Percentiles rank a stretch among this genome's conserved stretches.
Conservation (phyloP, 179 eudicot species). For the Pouteria campechiana region DNA sequence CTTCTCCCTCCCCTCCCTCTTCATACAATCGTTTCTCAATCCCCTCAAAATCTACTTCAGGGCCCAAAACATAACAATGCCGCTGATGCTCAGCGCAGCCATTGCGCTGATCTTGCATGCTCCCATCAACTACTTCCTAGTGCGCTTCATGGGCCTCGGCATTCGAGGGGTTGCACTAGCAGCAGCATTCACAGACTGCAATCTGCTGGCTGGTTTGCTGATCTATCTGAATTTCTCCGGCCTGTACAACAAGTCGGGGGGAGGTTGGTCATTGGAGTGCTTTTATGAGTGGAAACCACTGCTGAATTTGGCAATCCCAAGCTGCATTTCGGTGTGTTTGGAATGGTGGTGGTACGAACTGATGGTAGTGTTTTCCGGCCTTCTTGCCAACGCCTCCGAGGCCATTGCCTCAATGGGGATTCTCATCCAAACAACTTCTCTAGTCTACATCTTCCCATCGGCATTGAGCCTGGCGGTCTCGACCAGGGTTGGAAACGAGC, state of each 20-base stretch:
- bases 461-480: constrained; percentile 46
- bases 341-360: constrained; percentile 93
- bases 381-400: constrained; percentile 27
- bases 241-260: constrained; percentile 27
- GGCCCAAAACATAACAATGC: constrained; percentile 42
- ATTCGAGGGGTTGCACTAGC: constrained; percentile 39
- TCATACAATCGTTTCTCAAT: constrained; percentile 32
- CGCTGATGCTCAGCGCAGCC: constrained; percentile 39
- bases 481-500: constrained; percentile 47
- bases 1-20: constrained; percentile 45
- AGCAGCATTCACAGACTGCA: constrained; percentile 23
- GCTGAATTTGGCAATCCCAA: constrained; percentile 44
- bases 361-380: constrained; percentile 47
- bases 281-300: constrained; percentile 18
- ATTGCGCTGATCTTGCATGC: constrained; percentile 35
- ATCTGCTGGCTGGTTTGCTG: constrained; percentile 17
- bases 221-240: constrained; percentile 16
- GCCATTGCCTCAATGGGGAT: constrained; percentile 66
- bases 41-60: constrained; percentile 45
- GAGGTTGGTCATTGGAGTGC: constrained; percentile 24
- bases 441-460: constrained; percentile 53
- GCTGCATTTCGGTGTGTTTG: constrained; percentile 52
- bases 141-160: constrained; percentile 22
- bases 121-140: constrained; percentile 40
- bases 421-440: constrained; percentile 47